Evolutionary conservation across 2,329 filamentous ascomycete genomes (phyloP), one percentile per base, ranked within the genome.

Genomic region (Claviceps humidiphila): DNA sequence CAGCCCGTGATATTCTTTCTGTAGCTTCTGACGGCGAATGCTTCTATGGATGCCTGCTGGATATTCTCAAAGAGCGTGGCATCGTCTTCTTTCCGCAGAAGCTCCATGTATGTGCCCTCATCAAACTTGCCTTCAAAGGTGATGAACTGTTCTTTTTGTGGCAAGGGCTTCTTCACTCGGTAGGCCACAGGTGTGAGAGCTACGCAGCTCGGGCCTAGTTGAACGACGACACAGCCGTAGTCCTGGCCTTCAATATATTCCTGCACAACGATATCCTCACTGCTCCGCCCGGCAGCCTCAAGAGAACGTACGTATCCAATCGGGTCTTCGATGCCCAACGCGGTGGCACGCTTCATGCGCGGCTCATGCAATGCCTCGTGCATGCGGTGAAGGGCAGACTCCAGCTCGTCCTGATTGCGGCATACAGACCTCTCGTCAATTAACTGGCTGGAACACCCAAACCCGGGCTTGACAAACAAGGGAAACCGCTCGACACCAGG

Each of bases 121-220:
- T 46, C 49, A 17, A 45, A 46, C 42, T 46, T 51, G 11, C 17
- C 3, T 20, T 51, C 49, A 40, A 51, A 51, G 40, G 48, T 50
- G 26, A 50, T 9, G 13, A 50, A 50, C 9, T 34, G 16, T 20
- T 50, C 48, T 17, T 50, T 17, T 17, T 26, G 24, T 26, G 24
- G 1, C 24, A 26, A 26, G 24, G 24, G 24, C 7, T 26, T 26
- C 48, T 43, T 50, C 48, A 43, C 43, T 30, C 24, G 39, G 13
- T 43, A n/a, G 24, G 16, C 24, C 26, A 30, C 2, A 2, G 39
- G 48, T 5, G 24, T 34, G 24, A 50, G 40, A 26, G 48, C 48
- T 16, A 43, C 39, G 17, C 48, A 50, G 24, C 24, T 20, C 22
- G 5, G 9, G 39, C 48, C 48, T 26, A 50, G 17, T 16, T 50